Percentiles rank a stretch among this genome's conserved stretches.
Conservation (phyloP, 2,329 filamentous ascomycete species). For the Ophiosphaerella narmari region DNA sequence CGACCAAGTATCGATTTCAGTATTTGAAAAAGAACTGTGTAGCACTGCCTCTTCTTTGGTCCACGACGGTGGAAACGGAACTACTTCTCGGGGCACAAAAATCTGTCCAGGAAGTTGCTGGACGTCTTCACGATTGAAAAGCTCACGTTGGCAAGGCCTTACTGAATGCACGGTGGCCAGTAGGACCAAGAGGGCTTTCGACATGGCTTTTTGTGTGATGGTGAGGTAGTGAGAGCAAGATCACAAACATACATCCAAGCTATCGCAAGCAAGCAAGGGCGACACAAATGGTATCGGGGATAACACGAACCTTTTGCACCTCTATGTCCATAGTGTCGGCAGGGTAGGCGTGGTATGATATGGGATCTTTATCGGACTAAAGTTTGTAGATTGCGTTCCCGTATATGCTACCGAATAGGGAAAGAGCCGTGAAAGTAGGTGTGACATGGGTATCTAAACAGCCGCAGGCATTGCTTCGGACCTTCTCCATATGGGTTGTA, state of each 20-base stretch:
- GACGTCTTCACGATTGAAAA: neutral
- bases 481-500: too few relatives aligned
- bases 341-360: too few relatives aligned
- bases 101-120: neutral
- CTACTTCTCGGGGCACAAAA: neutral
- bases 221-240: neutral
- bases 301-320: too few relatives aligned
- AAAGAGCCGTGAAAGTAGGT: neutral
- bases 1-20: constrained; percentile 32
- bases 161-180: neutral
- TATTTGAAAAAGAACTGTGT: constrained; percentile 30
- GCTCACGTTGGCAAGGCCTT: constrained; percentile 4
- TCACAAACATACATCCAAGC: neutral
- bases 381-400: too few relatives aligned
- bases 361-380: too few relatives aligned
- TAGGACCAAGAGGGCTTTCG: neutral
- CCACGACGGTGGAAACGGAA: constrained; percentile 26
- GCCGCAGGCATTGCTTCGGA: neutral
- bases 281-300: too few relatives aligned
- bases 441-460: constrained; percentile 1
- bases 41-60: constrained; percentile 33
- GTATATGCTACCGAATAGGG: too few relatives aligned
- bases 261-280: too few relatives aligned
- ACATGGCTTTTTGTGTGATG: neutral
- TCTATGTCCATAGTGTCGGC: too few relatives aligned